phyloP scores from a whole-genome alignment of 2,329 filamentous ascomycete genomes.

The Fusarium mexicanum region DNA sequence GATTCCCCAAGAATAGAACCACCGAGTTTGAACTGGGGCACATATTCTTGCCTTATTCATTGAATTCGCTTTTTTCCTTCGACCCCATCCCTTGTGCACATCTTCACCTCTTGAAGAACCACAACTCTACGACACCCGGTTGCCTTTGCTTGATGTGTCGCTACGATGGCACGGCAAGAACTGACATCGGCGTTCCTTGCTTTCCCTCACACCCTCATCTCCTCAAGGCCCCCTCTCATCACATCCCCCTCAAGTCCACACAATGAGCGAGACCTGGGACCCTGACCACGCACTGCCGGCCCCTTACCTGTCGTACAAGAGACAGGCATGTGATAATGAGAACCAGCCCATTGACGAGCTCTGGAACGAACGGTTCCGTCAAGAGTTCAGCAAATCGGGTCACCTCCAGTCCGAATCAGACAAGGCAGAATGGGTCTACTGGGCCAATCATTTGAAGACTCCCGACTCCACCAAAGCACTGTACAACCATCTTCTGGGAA shows the following conservation, averaged over 20 bases:
- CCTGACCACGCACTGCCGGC: too few species aligned
- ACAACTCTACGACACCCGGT: too few species aligned
- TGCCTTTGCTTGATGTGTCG: too few species aligned
- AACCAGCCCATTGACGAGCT: not conserved
- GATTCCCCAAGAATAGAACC: too few species aligned
- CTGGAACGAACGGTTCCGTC: not conserved
- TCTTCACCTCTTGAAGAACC: not conserved
- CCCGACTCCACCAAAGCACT: not conserved
- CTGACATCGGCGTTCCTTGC: too few species aligned
- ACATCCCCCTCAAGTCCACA: not conserved
- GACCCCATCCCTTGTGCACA: not conserved
- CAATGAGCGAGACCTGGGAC: not conserved
- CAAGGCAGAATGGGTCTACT: not conserved
- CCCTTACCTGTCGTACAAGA: not conserved
- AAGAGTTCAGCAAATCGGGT: not conserved
- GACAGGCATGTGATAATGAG: not conserved
- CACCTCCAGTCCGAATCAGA: not conserved
- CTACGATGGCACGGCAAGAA: too few species aligned
- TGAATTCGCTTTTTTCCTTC: too few species aligned
- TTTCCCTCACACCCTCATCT: not conserved
- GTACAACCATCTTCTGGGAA: not conserved
- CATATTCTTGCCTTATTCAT: too few species aligned
- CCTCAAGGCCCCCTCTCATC: not conserved
- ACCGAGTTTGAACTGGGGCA: too few species aligned
- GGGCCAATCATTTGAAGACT: not conserved